Evolutionary conservation across 2,329 filamentous ascomycete genomes (phyloP).

Genomic region (Monosporascus sp.): DNA sequence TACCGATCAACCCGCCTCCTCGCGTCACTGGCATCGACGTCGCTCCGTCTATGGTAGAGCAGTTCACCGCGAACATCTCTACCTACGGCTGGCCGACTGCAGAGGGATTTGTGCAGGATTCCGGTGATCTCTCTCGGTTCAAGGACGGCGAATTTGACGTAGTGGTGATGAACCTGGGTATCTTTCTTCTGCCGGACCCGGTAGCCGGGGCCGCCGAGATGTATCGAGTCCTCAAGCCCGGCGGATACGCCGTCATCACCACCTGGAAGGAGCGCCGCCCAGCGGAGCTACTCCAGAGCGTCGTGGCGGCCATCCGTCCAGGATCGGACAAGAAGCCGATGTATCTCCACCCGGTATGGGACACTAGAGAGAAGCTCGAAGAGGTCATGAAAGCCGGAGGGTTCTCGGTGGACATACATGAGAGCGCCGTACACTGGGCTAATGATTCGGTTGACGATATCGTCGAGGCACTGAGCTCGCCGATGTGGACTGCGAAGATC

Average conservation of each 20-base stretch:
- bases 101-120: slow-evolving; percentile 12
- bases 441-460: slow-evolving; percentile 9
- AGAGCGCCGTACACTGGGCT: slow-evolving; percentile 12
- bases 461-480: slow-evolving; percentile 11
- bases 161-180: slow-evolving; percentile 17
- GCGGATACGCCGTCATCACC: slow-evolving; percentile 14
- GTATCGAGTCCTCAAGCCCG: slow-evolving; percentile 16
- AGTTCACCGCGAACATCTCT: slow-evolving; percentile 12
- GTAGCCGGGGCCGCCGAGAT: slow-evolving; percentile 16
- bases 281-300: slow-evolving; percentile 8
- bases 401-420: slow-evolving; percentile 10
- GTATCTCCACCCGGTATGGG: slow-evolving; percentile 16
- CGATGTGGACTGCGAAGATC: slow-evolving; percentile 15
- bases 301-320: slow-evolving; percentile 9
- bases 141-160: slow-evolving; percentile 14
- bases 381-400: slow-evolving; percentile 14
- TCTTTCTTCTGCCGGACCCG: slow-evolving; percentile 15
- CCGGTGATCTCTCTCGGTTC: slow-evolving; percentile 16
- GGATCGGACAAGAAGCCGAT: slow-evolving; percentile 4
- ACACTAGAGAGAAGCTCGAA: slow-evolving; percentile 15
- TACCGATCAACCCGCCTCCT: slow-evolving; percentile 13
- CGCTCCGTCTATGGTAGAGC: slow-evolving; percentile 13
- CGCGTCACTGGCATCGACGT: slow-evolving; percentile 17
- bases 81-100: slow-evolving; percentile 13
- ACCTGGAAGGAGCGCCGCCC: slow-evolving; percentile 18